Evolutionary conservation across 768 basidiomycete genomes (phyloP), one percentile per base, ranked within the genome.

Genomic region (Phallus indusiatus): DNA sequence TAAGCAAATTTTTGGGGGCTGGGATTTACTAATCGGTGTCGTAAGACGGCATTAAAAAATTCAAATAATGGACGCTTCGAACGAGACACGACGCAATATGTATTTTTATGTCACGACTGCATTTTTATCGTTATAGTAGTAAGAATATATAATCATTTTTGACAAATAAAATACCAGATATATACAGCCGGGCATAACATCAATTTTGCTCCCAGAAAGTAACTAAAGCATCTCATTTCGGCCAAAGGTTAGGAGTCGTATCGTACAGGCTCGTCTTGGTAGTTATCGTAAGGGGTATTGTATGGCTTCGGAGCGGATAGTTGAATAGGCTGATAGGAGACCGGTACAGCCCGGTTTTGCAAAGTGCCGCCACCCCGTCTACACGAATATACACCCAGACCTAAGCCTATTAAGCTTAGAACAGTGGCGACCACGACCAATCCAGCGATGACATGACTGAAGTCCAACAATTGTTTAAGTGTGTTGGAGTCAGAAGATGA

Each of bases 21-120:
- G 90, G 88, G 91, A 93, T 70, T 81, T 94, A 60, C 86, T 92
- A 74, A 76, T 94, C 56, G 91, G 91, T 14, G 82, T 88, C 33
- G 89, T 93, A 42, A 78, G 88, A 60, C 76, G 89, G 60, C 85
- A 88, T 67, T 86, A 67, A 70, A 12, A 18, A 33, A 35, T 16
- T 4, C 3, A 36, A 12, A 33, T 53, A n/a, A 28, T 14, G 37
- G 21, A 56, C 47, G 33, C 52, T 12, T 46, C 21, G 21, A 7
- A n/a, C 46, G 51, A 22, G 18, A 46, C 47, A 50, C 18, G 42
- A n/a, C 24, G 21, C n/a, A 16, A 14, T 21, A 20, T 46, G 42
- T 21, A 16, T 9, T 37, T 34, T 53, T 22, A 16, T 54, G 20
- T 56, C 24, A 37, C 28, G 17, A 22, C 35, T 11, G 22, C 12